Base-by-base conservation (phyloP, 139 green algal species). In the Pleodorina starrii region DNA sequence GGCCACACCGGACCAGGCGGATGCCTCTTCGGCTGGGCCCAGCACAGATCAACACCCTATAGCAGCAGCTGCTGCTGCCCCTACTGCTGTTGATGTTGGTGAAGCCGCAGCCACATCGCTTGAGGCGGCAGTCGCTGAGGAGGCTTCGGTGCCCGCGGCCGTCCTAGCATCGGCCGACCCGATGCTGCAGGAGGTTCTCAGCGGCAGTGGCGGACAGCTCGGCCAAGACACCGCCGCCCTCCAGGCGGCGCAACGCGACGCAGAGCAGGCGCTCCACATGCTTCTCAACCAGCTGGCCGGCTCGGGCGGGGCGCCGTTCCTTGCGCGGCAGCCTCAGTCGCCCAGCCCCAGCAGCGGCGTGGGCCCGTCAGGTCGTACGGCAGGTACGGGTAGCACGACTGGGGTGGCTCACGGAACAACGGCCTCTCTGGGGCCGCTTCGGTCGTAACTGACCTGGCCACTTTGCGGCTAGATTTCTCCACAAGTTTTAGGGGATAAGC, bases 241-340 rank as follows among this genome's bases (percentile, higher is more conserved):
- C 6, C 14, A 29, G 0, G 3, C 12, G 0, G 59, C 57, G 38
- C 14, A 75, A 16, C 57, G 11, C 0, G 12, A 86, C 16, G 79
- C 79, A 5, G 80, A 87, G 80, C 42, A 36, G 17, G 80, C 80
- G 14, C 43, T 87, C 16, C 80, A 87, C 60, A 19, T 71, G 17
- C 43, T 87, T 5, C 63, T 87, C 17, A 87, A 63, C 60, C 42
- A 77, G 32, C 43, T 87, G 60, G 38, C 51, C 23, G 78, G 27
- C 7, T 21, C 78, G 25, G 35, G 11, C 17, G 51, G 29, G 25
- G 38, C 38, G 54, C 36, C 42, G 23, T 51, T 29, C 48, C 48
- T 42, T n/a, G n/a, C n/a, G n/a, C n/a, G n/a, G n/a, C n/a, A n/a
- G n/a, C n/a, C n/a, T n/a, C n/a, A n/a, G n/a, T n/a, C 14, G 9